Evolutionary conservation across 768 basidiomycete genomes (phyloP).

Genomic region (Podaxis mareebaensis): DNA sequence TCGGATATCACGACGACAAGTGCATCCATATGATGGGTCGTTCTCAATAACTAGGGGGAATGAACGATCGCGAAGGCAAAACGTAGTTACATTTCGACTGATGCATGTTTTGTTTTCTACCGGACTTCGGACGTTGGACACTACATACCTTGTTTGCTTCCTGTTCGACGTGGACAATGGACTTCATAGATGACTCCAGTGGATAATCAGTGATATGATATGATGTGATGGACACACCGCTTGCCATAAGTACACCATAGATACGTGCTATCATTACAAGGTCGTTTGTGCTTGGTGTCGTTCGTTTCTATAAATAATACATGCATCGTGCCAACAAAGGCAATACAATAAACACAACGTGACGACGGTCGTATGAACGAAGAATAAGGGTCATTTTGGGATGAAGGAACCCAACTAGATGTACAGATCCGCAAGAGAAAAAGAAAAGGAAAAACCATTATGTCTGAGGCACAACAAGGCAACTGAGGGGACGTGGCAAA

Average conservation of each 20-base stretch:
- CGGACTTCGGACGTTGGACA: background rate
- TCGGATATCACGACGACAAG: background rate
- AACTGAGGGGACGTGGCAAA: background rate
- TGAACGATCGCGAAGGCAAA: background rate
- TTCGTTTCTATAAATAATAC: conserved; percentile 14
- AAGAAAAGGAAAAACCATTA: background rate
- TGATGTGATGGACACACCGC: background rate
- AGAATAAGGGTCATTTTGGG: background rate
- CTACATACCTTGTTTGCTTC: background rate
- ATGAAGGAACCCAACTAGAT: background rate
- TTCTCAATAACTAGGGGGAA: background rate
- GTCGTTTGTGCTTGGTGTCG: background rate
- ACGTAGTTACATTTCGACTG: background rate
- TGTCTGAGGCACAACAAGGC: background rate
- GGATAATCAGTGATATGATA: conserved; percentile 11
- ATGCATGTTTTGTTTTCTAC: background rate
- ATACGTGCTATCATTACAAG: conserved; percentile 11
- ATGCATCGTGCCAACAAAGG: background rate
- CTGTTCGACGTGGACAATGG: background rate
- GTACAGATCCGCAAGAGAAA: background rate
- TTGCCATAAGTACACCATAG: conserved; percentile 4
- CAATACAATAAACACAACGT: conserved; percentile 2
- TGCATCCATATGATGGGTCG: background rate
- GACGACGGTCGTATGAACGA: background rate
- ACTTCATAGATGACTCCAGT: background rate